Evolutionary conservation across 2,329 filamentous ascomycete genomes (phyloP).

Genomic region (Aureobasidium sp.): DNA sequence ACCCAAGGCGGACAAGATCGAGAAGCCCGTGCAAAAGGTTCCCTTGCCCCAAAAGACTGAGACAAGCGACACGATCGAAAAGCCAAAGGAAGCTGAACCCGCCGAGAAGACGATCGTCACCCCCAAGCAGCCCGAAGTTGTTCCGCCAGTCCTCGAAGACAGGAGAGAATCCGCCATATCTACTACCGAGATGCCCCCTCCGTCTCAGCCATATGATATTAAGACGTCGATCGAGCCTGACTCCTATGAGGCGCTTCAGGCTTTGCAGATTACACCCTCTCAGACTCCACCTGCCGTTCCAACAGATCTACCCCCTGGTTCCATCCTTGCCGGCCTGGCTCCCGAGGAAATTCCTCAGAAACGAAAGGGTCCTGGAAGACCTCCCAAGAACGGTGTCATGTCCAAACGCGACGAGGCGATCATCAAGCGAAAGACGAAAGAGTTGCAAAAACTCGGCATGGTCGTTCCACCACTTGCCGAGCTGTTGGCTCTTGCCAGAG

Average conservation of each 20-base stretch:
- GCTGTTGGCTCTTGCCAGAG: constrained; percentile 25
- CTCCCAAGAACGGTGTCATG: constrained; percentile 76
- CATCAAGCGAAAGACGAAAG: constrained; percentile 27
- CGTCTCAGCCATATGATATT: constrained; percentile 9
- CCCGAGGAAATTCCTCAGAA: constrained; percentile 43
- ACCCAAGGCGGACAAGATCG: background rate
- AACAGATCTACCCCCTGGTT: constrained; percentile 18
- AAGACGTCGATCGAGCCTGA: constrained; percentile 12
- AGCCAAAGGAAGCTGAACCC: constrained; percentile 13
- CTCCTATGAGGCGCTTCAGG: background rate
- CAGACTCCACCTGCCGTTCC: constrained; percentile 12
- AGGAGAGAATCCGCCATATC: constrained; percentile 1
- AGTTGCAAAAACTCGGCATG: constrained; percentile 25
- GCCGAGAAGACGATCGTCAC: constrained; percentile 2
- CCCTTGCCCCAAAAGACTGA: background rate
- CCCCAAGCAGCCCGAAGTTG: background rate
- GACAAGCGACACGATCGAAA: constrained; percentile 10
- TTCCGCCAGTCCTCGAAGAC: background rate
- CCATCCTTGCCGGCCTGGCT: constrained; percentile 23
- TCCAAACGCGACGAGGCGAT: constrained; percentile 57
- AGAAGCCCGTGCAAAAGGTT: constrained; percentile 14
- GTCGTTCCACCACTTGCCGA: constrained; percentile 21
- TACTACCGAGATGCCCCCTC: constrained; percentile 7
- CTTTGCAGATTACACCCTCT: background rate
- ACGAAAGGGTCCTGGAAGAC: constrained; percentile 68